Percentiles rank a stretch among this genome's conserved stretches.
Conservation (phyloP, 805 yeast species). For the Candida corydali region DNA sequence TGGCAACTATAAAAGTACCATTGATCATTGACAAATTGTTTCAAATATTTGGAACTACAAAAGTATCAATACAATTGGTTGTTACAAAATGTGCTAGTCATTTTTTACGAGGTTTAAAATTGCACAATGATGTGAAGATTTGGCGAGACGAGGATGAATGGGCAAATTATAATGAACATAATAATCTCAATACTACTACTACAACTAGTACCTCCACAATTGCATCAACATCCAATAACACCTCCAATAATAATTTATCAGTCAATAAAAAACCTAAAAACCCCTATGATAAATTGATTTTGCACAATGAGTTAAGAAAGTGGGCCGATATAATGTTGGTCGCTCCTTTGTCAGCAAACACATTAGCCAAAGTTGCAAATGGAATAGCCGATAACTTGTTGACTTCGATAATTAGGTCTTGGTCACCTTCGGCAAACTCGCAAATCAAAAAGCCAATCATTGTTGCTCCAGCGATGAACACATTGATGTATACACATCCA, state of each 20-base stretch:
- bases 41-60: conserved; percentile 65
- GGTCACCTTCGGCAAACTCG: conserved; percentile 27
- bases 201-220: too few relatives aligned
- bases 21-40: conserved; percentile 81
- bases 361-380: conserved; percentile 40
- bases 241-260: background rate
- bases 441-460: conserved; percentile 35
- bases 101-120: conserved; percentile 51
- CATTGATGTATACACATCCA: conserved; percentile 46
- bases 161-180: conserved; percentile 42
- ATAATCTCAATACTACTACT: conserved; percentile 17
- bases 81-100: conserved; percentile 84
- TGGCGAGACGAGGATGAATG: conserved; percentile 97
- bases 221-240: background rate
- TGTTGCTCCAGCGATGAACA: conserved; percentile 48
- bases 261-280: conserved; percentile 21
- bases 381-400: conserved; percentile 43
- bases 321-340: conserved; percentile 47
- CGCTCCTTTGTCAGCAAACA: conserved; percentile 44
- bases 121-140: conserved; percentile 66
- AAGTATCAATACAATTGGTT: conserved; percentile 78
- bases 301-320: conserved; percentile 41
- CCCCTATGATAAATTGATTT: conserved; percentile 33
- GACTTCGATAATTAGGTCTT: conserved; percentile 38
- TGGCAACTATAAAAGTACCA: conserved; percentile 93